Percentiles rank a stretch among this genome's conserved stretches.
Conservation (phyloP, 345 rosid genomes). For the Streptanthus diversifolius region DNA sequence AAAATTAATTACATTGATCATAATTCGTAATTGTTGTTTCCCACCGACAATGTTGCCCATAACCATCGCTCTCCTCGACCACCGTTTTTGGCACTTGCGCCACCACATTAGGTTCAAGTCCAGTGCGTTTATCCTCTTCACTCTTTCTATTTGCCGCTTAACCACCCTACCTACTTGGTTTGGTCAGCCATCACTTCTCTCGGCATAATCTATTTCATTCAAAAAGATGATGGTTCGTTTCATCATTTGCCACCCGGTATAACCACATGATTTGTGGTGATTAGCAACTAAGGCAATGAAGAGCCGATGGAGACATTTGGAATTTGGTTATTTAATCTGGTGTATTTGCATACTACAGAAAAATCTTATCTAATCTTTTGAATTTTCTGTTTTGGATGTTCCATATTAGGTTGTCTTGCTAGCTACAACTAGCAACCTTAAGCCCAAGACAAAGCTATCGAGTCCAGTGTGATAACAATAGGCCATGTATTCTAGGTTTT, state of each 20-base stretch:
- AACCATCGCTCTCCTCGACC: constrained; percentile 24
- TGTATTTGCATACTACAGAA: not conserved
- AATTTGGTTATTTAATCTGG: not conserved
- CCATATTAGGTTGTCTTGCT: not conserved
- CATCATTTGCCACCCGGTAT: not conserved
- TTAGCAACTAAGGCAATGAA: not conserved
- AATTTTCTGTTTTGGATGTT: not conserved
- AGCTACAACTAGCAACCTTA: not conserved
- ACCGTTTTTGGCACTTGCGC: constrained; percentile 20
- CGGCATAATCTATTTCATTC: constrained; percentile 53
- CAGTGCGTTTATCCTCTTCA: not conserved
- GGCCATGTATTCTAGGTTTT: too few species aligned
- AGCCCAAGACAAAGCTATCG: not conserved
- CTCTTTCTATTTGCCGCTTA: constrained; percentile 45
- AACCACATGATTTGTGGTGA: not conserved
- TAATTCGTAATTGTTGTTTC: too few species aligned
- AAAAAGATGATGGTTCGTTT: not conserved
- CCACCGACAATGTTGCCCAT: constrained; percentile 23
- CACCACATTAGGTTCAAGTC: constrained; percentile 1
- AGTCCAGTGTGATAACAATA: not conserved
- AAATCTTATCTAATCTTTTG: not conserved
- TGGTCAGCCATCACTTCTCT: constrained; percentile 90
- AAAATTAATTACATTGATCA: too few species aligned
- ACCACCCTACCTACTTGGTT: constrained; percentile 59
- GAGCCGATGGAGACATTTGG: not conserved